These are phyloP conservation scores for Amphichorda felina DNA, from an alignment of 2,329 filamentous ascomycete genomes.

Conservation along the genomic window DNA sequence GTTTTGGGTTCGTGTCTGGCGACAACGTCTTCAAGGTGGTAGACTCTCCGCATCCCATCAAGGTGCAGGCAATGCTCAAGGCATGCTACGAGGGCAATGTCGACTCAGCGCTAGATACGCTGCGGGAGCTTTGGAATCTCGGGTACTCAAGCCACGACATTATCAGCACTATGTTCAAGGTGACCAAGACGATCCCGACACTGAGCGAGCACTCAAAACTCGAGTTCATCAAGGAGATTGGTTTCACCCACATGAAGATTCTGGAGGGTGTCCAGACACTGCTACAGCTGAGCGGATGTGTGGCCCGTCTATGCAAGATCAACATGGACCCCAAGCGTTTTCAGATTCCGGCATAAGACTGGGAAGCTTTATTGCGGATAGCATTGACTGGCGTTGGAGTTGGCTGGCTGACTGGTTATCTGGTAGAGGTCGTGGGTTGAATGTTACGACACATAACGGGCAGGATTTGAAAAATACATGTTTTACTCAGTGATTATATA, in stretches of 20 bases:
- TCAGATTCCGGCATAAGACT: slow-evolving; percentile 22
- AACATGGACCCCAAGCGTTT: slow-evolving; percentile 93
- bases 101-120: slow-evolving; percentile 70
- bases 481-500: too few species aligned
- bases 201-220: slow-evolving; percentile 91
- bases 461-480: too few species aligned
- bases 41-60: slow-evolving; percentile 93
- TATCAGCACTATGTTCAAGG: slow-evolving; percentile 97
- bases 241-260: slow-evolving; percentile 98
- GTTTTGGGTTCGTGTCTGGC: slow-evolving; percentile 92
- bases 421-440: background rate
- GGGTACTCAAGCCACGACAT: slow-evolving; percentile 99
- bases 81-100: slow-evolving; percentile 89
- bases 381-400: slow-evolving; percentile 21
- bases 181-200: slow-evolving; percentile 89
- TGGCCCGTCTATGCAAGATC: slow-evolving; percentile 83
- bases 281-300: slow-evolving; percentile 83
- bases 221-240: slow-evolving; percentile 97
- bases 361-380: slow-evolving; percentile 4
- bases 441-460: too few species aligned
- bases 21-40: slow-evolving; percentile 98
- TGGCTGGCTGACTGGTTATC: slow-evolving; percentile 3
- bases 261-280: slow-evolving; percentile 95
- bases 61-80: slow-evolving; percentile 97
- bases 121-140: slow-evolving; percentile 87